Percentiles rank a stretch among this genome's conserved stretches.
Conservation (phyloP, 345 rosid genomes). For the Boechera divaricarpa region DNA sequence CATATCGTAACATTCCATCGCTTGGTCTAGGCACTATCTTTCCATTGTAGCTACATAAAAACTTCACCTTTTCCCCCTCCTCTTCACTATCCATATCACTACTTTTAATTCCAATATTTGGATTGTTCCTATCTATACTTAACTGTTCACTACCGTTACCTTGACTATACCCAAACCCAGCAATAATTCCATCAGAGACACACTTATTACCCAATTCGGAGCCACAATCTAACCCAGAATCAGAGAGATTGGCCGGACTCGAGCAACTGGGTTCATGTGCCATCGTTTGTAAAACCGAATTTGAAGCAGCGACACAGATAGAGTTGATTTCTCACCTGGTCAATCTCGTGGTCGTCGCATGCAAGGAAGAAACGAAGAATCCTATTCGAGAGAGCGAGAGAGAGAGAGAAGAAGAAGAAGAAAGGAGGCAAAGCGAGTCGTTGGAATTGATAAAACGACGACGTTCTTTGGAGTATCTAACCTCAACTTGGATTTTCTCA, state of each 20-base stretch:
- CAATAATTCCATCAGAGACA: not conserved
- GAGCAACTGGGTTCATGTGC: not conserved
- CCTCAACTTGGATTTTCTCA: not conserved
- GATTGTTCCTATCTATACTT: not conserved
- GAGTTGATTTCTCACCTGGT: not conserved
- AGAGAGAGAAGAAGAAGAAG: not conserved
- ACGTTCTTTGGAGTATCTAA: not conserved
- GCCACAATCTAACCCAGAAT: not conserved
- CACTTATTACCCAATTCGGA: not conserved
- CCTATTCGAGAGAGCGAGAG: not conserved
- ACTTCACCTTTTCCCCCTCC: not conserved
- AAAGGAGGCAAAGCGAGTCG: not conserved
- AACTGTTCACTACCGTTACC: not conserved
- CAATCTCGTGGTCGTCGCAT: not conserved
- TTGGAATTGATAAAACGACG: not conserved
- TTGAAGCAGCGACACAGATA: not conserved
- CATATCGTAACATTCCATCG: slow-evolving; percentile 6
- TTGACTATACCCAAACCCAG: not conserved
- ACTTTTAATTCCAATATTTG: not conserved
- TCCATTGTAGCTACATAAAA: slow-evolving; percentile 7
- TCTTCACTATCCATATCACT: slow-evolving; percentile 2
- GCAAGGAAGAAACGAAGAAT: not conserved
- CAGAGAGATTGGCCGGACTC: not conserved
- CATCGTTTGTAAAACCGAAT: not conserved
- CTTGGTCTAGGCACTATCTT: slow-evolving; percentile 18